These are phyloP conservation scores for Auriscalpium microsporum DNA, from an alignment of 768 basidiomycete genomes.

Conservation along the genomic window DNA sequence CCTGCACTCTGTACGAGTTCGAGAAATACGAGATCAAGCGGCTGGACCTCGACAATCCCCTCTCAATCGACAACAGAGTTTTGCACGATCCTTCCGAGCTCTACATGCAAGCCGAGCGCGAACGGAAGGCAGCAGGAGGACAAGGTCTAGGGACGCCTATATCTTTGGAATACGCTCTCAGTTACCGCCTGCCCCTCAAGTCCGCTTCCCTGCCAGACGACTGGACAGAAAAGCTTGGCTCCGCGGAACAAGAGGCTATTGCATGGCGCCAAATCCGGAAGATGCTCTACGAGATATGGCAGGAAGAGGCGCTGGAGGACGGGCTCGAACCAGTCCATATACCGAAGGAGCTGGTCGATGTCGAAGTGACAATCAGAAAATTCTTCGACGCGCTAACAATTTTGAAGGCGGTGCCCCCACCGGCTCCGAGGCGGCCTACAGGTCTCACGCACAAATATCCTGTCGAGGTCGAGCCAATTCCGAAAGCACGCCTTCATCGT, in stretches of 20 bases:
- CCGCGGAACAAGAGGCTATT: constrained; percentile 5
- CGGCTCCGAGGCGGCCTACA: neutral
- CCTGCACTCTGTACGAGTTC: neutral
- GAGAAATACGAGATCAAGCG: neutral
- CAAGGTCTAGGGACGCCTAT: neutral
- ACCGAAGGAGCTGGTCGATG: constrained; percentile 7
- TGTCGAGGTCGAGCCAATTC: neutral
- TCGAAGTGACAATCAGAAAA: neutral
- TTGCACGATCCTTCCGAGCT: constrained; percentile 6
- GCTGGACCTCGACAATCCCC: neutral
- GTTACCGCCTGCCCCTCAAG: neutral
- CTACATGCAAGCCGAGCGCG: constrained; percentile 6
- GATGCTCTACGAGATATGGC: constrained; percentile 12
- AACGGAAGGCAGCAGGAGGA: neutral
- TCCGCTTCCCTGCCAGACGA: constrained; percentile 2
- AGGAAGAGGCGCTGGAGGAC: constrained; percentile 11
- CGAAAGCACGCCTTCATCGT: neutral
- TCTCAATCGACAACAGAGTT: neutral
- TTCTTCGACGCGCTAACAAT: neutral
- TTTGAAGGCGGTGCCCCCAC: neutral
- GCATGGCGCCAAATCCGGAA: constrained; percentile 11
- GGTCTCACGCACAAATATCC: too few species aligned
- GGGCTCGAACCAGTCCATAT: constrained; percentile 3
- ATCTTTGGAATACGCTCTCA: neutral
- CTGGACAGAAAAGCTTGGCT: constrained; percentile 9